Evolutionary conservation across 2,329 filamentous ascomycete species (phyloP), one percentile per base, ranked within the genome.

Genomic region (Colletotrichum viniferum): DNA sequence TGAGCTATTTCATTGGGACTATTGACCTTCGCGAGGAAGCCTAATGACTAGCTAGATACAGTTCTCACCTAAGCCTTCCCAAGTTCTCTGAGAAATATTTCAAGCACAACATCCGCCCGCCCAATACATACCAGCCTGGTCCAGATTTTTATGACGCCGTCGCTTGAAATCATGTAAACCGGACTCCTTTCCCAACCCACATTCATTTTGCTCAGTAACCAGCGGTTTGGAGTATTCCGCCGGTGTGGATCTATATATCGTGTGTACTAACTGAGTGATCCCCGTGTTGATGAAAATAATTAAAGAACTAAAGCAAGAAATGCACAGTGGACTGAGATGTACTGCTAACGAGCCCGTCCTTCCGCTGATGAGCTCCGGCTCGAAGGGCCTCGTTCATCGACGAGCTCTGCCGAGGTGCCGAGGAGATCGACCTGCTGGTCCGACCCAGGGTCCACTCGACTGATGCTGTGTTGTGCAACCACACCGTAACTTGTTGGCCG

Each of bases 391-490:
- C 71, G 66, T 55, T 83, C 87, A 66, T 90, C 86, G 4, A 93
- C 86, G 18, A 93, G 83, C 81, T 93, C 91, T 2, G 91, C 91
- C 8, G 89, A 85, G 76, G 86, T 88, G 24, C 88, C 90, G 3
- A 91, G 81, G 28, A 90, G 83, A 76, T 90, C 86, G 12, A 86
- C 81, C 10, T 84, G 81, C 5, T 80, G 82, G 48, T 84, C 82
- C 26, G 85, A 83, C 13, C 84, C 84, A 7, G 88, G 88, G 68
- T 92, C 90, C 24, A 92, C 85, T 32, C 87, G 87, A 79, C 84
- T 90, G 74, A 92, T 88, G 73, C 85, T 90, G 71, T 91, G 90
- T 38, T 92, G 90, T 73, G 88, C 85, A 26, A 93, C 92, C 70
- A 86, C 86, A 24, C 91, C 91, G 69, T 89, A 88, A 71, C 86